Conservation (phyloP, 1,139 yeast species). For the Pichia sp. region DNA sequence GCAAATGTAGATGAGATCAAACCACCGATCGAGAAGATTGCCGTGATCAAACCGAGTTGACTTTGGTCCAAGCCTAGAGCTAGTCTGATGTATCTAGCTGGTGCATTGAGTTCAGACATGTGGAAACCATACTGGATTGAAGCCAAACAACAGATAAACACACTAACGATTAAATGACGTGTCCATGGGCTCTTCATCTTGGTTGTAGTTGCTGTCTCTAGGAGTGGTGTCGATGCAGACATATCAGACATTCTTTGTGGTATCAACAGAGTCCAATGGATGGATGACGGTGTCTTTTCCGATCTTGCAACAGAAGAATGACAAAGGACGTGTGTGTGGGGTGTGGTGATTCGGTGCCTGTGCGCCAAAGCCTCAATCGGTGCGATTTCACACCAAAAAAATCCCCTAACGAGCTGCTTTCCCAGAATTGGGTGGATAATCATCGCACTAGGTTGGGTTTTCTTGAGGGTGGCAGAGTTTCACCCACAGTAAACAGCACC, state of each 20-base stretch:
- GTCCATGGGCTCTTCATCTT: constrained; percentile 16
- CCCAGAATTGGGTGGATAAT: no score
- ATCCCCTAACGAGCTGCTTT: no score
- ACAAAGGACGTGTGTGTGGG: no score
- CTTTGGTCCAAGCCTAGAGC: constrained; percentile 36
- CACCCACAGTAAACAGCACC: no score
- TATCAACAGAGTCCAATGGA: no score
- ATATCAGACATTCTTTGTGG: not conserved
- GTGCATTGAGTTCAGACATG: constrained; percentile 86
- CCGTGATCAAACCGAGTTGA: constrained; percentile 78
- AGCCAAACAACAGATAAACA: constrained; percentile 58
- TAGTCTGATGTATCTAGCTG: constrained; percentile 51
- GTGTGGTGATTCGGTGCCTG: no score
- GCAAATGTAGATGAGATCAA: constrained; percentile 73
- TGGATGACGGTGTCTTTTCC: no score
- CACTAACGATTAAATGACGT: constrained; percentile 30
- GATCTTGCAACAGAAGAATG: no score
- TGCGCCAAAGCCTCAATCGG: no score
- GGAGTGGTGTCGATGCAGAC: constrained; percentile 5
- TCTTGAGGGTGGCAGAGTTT: no score
- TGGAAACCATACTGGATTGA: constrained; percentile 91
- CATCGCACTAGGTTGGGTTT: no score
- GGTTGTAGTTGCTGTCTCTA: constrained; percentile 3
- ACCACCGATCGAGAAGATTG: constrained; percentile 87
- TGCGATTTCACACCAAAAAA: no score